A percentile compares a stretch with the other conserved stretches of the same genome.
Evolutionary conservation across 2,329 filamentous ascomycete genomes (phyloP).

Genomic region (Helotiales sp.): DNA sequence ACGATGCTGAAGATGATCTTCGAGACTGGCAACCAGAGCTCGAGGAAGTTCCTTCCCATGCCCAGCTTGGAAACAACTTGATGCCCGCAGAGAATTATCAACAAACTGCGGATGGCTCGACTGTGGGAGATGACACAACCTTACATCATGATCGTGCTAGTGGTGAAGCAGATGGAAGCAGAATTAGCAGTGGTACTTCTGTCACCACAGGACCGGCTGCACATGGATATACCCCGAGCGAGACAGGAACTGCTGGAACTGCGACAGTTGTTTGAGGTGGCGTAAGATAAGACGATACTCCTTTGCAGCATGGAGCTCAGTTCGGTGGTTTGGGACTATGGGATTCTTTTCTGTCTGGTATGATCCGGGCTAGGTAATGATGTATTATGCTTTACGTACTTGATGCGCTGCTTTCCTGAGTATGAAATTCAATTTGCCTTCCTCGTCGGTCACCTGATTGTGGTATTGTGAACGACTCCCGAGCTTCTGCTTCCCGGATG

Average conservation of each 20-base stretch:
- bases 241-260: constrained; percentile 13
- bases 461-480: too few relatives aligned
- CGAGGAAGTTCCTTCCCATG: constrained; percentile 30
- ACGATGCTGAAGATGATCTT: constrained; percentile 89
- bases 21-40: constrained; percentile 61
- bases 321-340: not conserved
- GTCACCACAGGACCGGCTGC: constrained; percentile 22
- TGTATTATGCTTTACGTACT: too few relatives aligned
- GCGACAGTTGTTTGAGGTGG: constrained; percentile 13
- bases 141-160: constrained; percentile 11
- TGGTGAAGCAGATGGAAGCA: constrained; percentile 15
- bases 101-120: constrained; percentile 13
- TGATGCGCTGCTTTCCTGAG: too few relatives aligned
- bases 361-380: too few relatives aligned
- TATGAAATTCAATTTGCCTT: too few relatives aligned
- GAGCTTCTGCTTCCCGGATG: too few relatives aligned
- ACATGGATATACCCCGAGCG: constrained; percentile 18
- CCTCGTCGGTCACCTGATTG: too few relatives aligned
- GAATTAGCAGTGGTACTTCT: constrained; percentile 27
- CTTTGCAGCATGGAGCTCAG: constrained; percentile 7
- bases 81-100: constrained; percentile 18
- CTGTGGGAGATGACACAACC: constrained; percentile 19
- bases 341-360: not conserved
- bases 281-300: not conserved
- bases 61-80: constrained; percentile 18